Conservation (phyloP, 2,329 filamentous ascomycete species). For the Hypoxylon rubiginosum region DNA sequence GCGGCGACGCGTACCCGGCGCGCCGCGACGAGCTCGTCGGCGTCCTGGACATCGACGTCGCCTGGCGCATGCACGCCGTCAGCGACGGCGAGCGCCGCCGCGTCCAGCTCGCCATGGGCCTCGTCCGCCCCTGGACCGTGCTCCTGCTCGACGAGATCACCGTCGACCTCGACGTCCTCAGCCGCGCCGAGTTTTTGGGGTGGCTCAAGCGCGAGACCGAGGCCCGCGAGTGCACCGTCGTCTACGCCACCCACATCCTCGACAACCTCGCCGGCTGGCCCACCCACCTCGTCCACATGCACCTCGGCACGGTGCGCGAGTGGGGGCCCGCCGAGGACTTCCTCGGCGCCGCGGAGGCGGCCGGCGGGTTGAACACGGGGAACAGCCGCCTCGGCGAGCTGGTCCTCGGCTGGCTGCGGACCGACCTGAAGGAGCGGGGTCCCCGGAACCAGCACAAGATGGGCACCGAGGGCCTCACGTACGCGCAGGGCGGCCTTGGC, state of each 20-base stretch:
- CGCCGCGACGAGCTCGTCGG: conserved; percentile 87
- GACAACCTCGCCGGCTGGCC: conserved; percentile 97
- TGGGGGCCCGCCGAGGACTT: conserved; percentile 83
- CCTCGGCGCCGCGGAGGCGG: conserved; percentile 63
- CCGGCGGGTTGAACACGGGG: conserved; percentile 68
- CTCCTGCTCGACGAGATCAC: conserved; percentile 96
- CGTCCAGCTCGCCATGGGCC: conserved; percentile 96
- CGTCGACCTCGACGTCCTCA: conserved; percentile 92
- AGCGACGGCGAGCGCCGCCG: conserved; percentile 91
- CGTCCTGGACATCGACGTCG: conserved; percentile 91
- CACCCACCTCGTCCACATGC: conserved; percentile 96
- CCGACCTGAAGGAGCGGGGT: conserved; percentile 83
- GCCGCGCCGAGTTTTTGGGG: conserved; percentile 83
- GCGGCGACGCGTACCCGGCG: conserved; percentile 84
- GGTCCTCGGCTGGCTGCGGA: conserved; percentile 87
- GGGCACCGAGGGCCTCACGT: conserved; percentile 75
- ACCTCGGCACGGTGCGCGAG: conserved; percentile 87
- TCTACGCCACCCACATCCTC: conserved; percentile 97
- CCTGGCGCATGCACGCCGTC: conserved; percentile 96
- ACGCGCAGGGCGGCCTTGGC: conserved; percentile 65
- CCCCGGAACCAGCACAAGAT: conserved; percentile 73
- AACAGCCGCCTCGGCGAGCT: conserved; percentile 90
- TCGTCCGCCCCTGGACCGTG: conserved; percentile 91
- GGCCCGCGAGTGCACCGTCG: conserved; percentile 84
- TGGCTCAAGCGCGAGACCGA: conserved; percentile 93